Conservation (phyloP, 805 yeast genomes). For the Ogataea pilisensis region DNA sequence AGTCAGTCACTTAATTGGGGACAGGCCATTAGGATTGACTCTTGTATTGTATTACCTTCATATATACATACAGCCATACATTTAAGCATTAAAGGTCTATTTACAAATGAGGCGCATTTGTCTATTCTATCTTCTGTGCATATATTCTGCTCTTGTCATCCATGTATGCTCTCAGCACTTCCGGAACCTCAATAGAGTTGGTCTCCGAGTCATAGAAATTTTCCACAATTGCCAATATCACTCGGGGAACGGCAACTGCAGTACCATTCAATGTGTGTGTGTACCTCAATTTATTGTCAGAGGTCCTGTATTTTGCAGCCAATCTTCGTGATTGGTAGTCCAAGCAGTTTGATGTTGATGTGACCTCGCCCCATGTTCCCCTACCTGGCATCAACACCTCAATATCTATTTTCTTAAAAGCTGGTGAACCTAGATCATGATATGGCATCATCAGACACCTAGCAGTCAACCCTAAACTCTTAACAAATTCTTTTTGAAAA, state of each 20-base stretch:
- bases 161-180: conserved; percentile 67
- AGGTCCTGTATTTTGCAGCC: conserved; percentile 52
- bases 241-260: conserved; percentile 91
- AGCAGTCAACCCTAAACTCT: conserved; percentile 70
- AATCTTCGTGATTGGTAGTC: conserved; percentile 88
- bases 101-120: background rate
- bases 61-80: background rate
- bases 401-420: conserved; percentile 83
- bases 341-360: conserved; percentile 87
- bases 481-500: conserved; percentile 62
- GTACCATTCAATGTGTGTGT: conserved; percentile 92
- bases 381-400: conserved; percentile 99
- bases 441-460: conserved; percentile 85
- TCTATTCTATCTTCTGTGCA: background rate
- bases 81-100: background rate
- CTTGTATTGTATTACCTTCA: no score
- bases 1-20: no score
- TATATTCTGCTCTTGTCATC: conserved; percentile 44
- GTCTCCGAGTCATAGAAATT: conserved; percentile 65
- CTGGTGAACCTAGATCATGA: conserved; percentile 91
- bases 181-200: conserved; percentile 57
- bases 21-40: no score
- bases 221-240: conserved; percentile 85
- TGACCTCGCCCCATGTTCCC: conserved; percentile 85
- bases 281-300: conserved; percentile 36